Percentiles rank a stretch among this genome's conserved stretches.
Evolutionary conservation across 2,329 filamentous ascomycete species (phyloP).

Genomic region (Pseudogymnoascus sp.): DNA sequence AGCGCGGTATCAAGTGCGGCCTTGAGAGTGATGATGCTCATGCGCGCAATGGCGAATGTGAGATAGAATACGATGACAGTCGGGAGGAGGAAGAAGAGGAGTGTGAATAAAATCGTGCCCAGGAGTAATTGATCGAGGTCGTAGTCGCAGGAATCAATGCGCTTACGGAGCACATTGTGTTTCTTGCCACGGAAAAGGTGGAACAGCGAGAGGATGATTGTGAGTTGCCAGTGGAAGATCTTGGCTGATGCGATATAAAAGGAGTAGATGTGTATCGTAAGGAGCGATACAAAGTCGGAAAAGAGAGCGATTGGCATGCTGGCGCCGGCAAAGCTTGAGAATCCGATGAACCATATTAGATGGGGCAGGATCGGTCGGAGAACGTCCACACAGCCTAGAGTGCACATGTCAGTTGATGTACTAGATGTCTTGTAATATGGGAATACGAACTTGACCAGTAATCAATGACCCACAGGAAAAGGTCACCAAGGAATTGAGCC

Average conservation of each 20-base stretch:
- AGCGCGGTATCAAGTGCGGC: constrained; percentile 84
- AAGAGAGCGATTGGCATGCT: constrained; percentile 96
- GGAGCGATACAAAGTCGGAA: constrained; percentile 82
- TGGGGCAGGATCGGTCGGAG: constrained; percentile 74
- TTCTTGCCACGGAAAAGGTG: constrained; percentile 98
- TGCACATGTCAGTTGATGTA: background rate
- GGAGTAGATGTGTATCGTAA: constrained; percentile 94
- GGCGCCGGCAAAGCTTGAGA: constrained; percentile 89
- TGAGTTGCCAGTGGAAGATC: constrained; percentile 98
- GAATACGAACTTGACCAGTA: constrained; percentile 75
- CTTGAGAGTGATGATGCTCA: constrained; percentile 91
- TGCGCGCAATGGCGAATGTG: constrained; percentile 88
- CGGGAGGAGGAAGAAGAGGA: constrained; percentile 89
- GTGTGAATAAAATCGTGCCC: constrained; percentile 91
- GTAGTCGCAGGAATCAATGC: constrained; percentile 98
- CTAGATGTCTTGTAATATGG: background rate
- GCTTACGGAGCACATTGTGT: constrained; percentile 90
- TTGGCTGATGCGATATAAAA: constrained; percentile 96
- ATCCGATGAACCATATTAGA: constrained; percentile 86
- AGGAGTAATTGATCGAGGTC: constrained; percentile 94
- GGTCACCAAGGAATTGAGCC: constrained; percentile 84
- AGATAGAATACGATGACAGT: constrained; percentile 96
- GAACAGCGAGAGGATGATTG: constrained; percentile 94
- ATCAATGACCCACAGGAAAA: constrained; percentile 98
- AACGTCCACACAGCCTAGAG: constrained; percentile 62